Base-by-base conservation (phyloP, 2,329 filamentous ascomycete genomes). In the Fusarium abutilonis region DNA sequence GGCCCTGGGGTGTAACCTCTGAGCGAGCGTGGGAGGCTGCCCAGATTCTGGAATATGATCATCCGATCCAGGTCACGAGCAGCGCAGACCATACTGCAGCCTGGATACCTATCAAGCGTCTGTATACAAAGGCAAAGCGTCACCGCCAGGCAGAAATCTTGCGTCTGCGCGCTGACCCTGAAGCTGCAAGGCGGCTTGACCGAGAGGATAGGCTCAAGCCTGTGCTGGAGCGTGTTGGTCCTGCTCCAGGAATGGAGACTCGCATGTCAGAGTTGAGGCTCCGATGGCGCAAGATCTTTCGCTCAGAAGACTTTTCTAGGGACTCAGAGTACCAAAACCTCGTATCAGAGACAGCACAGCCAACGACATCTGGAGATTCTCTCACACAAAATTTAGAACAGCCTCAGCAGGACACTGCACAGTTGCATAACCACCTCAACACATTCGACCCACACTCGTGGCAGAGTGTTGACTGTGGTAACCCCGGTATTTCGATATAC, bases 11-110 rank as follows among this genome's bases (percentile, higher is more conserved):
- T 1, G 50, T 66, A 14, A 65, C 60, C 2, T 65, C 63, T 6
- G 63, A 65, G 10, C 52, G 63, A 15, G 63, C 63, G 6, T 65
- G 63, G 63, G 63, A 65, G n/a, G 63, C 63, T 9, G 49, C 63
- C 10, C 63, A 65, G 34, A 65, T 65, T 21, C 45, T 65, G 28
- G 62, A 63, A 11, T 66, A 66, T 10, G 63, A 65, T 14, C 63
- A 66, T n/a, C 63, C 63, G 3, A 56, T 66, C 7, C 36, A 64
- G 13, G 58, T 54, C 19, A 53, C 50, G 6, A 48, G 39, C 23
- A 63, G 32, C 21, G 40, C 58, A 4, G 51, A 66, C 10, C 63
- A 66, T 26, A 65, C 63, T 3, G 63, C 63, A 10, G 63, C 60
- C 11, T 65, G 63, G 63, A 65, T 65, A 49, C 63, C 62, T 4